These are phyloP conservation scores for Alternaria triticimaculans DNA, from an alignment of 2,329 filamentous ascomycete genomes.

Conservation along the genomic window DNA sequence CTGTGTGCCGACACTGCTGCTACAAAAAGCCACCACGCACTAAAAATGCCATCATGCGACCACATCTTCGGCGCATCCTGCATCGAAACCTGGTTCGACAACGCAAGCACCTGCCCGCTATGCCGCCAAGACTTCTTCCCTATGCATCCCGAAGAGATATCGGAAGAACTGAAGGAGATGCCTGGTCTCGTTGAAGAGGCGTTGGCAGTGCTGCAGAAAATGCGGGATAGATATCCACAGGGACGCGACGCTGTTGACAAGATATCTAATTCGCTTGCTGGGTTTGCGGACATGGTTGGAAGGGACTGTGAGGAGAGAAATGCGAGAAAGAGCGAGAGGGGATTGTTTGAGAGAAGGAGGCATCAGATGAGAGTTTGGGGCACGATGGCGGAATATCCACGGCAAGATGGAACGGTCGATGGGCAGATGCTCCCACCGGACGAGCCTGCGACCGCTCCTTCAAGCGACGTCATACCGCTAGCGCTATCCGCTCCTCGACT, in stretches of 20 bases:
- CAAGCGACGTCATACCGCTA: neutral
- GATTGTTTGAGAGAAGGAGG: neutral
- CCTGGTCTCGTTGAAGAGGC: neutral
- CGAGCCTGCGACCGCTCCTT: neutral
- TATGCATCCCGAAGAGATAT: neutral
- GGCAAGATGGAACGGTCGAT: neutral
- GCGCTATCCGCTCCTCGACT: no score
- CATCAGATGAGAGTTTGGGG: neutral
- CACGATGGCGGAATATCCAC: neutral
- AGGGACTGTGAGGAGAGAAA: neutral
- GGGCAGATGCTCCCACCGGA: neutral
- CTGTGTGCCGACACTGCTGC: neutral
- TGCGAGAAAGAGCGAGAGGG: neutral
- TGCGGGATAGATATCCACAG: neutral
- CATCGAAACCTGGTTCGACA: constrained; percentile 1
- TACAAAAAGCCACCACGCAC: neutral
- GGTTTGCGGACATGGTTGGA: neutral
- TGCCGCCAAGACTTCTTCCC: neutral
- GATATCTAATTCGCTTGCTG: neutral
- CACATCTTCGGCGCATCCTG: neutral
- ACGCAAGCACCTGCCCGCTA: neutral
- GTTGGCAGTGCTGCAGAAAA: neutral
- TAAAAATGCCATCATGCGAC: neutral
- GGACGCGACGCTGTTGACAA: neutral
- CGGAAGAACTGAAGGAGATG: neutral